phyloP scores from a whole-genome alignment of 2,329 filamentous ascomycete genomes.

The Claviceps sp. region DNA sequence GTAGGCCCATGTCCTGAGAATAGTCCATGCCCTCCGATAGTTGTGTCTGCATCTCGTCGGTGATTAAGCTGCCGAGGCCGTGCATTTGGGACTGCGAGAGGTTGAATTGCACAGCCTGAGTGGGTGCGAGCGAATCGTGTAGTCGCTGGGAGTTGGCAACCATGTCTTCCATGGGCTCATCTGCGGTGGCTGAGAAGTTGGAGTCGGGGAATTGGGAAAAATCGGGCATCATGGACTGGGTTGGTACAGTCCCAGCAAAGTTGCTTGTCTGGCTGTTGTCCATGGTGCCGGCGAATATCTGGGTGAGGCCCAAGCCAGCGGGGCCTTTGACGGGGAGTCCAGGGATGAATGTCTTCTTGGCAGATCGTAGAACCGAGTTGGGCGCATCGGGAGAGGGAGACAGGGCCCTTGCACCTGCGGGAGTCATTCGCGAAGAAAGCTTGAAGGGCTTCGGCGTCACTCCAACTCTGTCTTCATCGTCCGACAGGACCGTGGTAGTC shows the following conservation, averaged over 20 bases:
- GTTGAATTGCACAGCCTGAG: constrained; percentile 38
- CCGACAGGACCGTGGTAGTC: constrained; percentile 41
- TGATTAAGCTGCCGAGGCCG: constrained; percentile 42
- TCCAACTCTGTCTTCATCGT: constrained; percentile 38
- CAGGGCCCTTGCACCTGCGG: constrained; percentile 25
- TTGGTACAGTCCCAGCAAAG: constrained; percentile 15
- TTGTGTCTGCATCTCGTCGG: constrained; percentile 40
- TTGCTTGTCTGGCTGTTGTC: constrained; percentile 35
- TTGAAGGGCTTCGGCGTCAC: constrained; percentile 37
- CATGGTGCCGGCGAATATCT: constrained; percentile 86
- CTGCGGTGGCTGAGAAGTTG: constrained; percentile 47
- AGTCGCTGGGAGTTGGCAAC: constrained; percentile 30
- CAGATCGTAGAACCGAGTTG: constrained; percentile 53
- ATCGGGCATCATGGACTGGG: constrained; percentile 41
- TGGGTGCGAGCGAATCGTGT: constrained; percentile 21
- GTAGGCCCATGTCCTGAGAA: constrained; percentile 71
- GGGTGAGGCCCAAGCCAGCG: constrained; percentile 63
- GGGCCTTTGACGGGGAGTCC: constrained; percentile 48
- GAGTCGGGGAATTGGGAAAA: constrained; percentile 44
- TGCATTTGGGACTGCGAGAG: constrained; percentile 49
- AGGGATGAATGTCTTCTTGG: constrained; percentile 57
- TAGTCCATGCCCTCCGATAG: constrained; percentile 57
- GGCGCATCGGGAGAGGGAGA: constrained; percentile 40
- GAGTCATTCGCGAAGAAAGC: constrained; percentile 25
- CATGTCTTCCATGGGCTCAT: constrained; percentile 38